These are phyloP conservation scores for Kandelia obovata DNA, from an alignment of 345 rosid species.

Conservation along the genomic window DNA sequence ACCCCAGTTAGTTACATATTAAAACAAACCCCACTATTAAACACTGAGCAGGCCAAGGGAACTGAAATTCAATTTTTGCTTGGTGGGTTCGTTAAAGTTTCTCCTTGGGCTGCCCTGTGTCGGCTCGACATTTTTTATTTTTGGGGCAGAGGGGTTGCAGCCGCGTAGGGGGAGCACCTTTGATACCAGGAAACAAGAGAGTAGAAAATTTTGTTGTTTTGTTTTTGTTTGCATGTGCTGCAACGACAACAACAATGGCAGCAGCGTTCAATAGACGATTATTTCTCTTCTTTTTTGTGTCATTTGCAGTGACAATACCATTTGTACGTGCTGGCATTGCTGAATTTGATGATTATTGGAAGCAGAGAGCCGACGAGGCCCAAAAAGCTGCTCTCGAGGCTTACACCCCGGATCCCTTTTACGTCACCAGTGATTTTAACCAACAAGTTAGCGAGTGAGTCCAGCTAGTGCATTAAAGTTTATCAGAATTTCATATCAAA, in stretches of 20 bases:
- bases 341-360: slow-evolving; percentile 61
- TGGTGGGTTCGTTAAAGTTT: neutral
- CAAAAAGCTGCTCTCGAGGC: slow-evolving; percentile 30
- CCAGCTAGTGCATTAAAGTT: neutral
- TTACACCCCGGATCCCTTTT: slow-evolving; percentile 49
- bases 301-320: slow-evolving; percentile 27
- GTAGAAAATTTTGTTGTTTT: neutral
- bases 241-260: slow-evolving; percentile 1
- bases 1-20: neutral
- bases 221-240: neutral
- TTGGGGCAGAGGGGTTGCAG: neutral
- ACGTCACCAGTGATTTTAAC: slow-evolving; percentile 44
- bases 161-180: neutral
- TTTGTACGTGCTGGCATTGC: slow-evolving; percentile 29
- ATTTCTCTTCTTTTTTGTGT: slow-evolving; percentile 18
- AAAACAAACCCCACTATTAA: neutral
- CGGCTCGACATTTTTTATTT: neutral
- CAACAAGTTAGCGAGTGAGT: slow-evolving; percentile 39
- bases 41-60: slow-evolving; percentile 9
- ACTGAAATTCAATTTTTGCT: neutral
- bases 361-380: slow-evolving; percentile 36
- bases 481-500: too few species aligned
- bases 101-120: slow-evolving; percentile 6
- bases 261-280: neutral
- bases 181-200: slow-evolving; percentile 1